phyloP scores from a whole-genome alignment of 1,284 basidiomycete genomes.

The Cryptococcus floricola region DNA sequence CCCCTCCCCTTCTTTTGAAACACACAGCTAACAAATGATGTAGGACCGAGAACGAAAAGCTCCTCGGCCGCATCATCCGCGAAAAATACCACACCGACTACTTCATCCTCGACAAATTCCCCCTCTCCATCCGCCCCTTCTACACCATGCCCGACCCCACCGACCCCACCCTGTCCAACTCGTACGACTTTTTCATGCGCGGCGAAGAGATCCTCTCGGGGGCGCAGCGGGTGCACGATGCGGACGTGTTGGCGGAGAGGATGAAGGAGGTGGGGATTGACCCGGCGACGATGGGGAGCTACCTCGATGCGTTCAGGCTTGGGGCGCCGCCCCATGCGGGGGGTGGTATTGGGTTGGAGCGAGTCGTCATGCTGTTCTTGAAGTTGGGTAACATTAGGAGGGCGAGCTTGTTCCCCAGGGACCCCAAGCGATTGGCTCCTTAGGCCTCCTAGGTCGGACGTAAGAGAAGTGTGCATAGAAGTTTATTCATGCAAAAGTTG shows the following conservation, averaged over 20 bases:
- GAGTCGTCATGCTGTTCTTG: conserved; percentile 92
- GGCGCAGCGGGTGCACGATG: conserved; percentile 94
- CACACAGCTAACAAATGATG: background rate
- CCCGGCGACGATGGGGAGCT: conserved; percentile 80
- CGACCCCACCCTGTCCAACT: conserved; percentile 89
- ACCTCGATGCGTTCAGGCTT: conserved; percentile 90
- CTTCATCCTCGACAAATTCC: conserved; percentile 97
- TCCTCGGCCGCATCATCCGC: conserved; percentile 81
- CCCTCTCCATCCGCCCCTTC: conserved; percentile 86
- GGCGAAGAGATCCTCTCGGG: conserved; percentile 98
- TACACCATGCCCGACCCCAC: conserved; percentile 96
- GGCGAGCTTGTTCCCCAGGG: conserved; percentile 90
- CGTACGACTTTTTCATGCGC: conserved; percentile 99
- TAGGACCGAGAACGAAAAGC: conserved; percentile 67
- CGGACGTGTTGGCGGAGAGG: conserved; percentile 71
- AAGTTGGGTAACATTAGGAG: conserved; percentile 93
- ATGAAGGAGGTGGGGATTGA: conserved; percentile 72
- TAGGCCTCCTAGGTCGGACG: conserved; percentile 11
- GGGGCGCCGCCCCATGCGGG: conserved; percentile 78
- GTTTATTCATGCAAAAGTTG: background rate
- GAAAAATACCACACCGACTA: conserved; percentile 95
- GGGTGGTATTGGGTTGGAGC: conserved; percentile 71
- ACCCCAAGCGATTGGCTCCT: conserved; percentile 61
- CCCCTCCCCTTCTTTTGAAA: background rate
- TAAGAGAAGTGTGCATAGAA: background rate